A percentile compares a stretch with the other conserved stretches of the same genome.
These are phyloP conservation scores for Peribolospora kevripleyi DNA, from an alignment of 768 basidiomycete species.

Conservation along the genomic window DNA sequence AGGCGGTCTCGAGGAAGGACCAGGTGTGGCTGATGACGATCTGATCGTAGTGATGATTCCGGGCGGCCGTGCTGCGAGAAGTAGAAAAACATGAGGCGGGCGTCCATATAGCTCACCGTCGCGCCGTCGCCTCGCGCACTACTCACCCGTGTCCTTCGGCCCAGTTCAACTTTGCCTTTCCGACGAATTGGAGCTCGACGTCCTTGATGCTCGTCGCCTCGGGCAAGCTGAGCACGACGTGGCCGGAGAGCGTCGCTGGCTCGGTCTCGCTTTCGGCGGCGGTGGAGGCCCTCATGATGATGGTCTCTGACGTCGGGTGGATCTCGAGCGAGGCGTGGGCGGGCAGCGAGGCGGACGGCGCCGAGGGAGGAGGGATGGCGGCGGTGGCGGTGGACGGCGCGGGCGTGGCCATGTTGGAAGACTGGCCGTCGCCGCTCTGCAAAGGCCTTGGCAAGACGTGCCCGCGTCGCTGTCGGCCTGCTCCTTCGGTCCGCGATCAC, in stretches of 20 bases:
- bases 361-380: background rate
- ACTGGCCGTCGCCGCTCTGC: background rate
- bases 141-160: constrained; percentile 5
- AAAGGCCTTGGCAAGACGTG: no score
- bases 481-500: no score
- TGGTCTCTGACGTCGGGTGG: constrained; percentile 39
- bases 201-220: constrained; percentile 44
- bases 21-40: constrained; percentile 60
- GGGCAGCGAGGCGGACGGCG: background rate
- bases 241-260: constrained; percentile 53
- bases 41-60: constrained; percentile 21
- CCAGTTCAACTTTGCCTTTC: constrained; percentile 10
- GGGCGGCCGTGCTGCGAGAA: constrained; percentile 10
- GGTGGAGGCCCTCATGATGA: constrained; percentile 54
- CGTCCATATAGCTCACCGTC: background rate
- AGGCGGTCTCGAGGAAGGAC: constrained; percentile 48
- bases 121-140: background rate
- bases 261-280: constrained; percentile 41
- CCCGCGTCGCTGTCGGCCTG: no score
- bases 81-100: constrained; percentile 2
- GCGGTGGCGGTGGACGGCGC: background rate
- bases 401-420: background rate
- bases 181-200: constrained; percentile 3
- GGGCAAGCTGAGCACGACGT: constrained; percentile 49
- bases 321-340: constrained; percentile 34